phyloP scores from a whole-genome alignment of 1,284 basidiomycete genomes.

The Cryptococcus deneoformans region DNA sequence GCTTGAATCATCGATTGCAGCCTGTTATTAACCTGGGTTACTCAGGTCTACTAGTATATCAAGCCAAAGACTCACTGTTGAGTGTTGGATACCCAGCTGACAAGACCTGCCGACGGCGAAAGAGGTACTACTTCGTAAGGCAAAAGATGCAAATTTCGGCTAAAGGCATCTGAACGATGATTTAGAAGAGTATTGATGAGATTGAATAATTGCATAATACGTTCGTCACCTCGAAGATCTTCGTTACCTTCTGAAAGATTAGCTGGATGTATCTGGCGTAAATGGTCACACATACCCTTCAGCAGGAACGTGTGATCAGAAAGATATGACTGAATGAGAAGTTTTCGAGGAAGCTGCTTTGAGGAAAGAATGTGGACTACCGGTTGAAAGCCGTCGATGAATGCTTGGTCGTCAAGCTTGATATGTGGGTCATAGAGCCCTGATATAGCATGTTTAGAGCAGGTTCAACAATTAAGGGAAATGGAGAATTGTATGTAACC shows the following conservation, averaged over 20 bases:
- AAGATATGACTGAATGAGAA: conserved; percentile 32
- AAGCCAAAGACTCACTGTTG: conserved; percentile 26
- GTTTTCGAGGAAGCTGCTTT: conserved; percentile 38
- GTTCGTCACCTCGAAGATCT: conserved; percentile 40
- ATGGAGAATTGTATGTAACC: not conserved
- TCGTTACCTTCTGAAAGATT: conserved; percentile 26
- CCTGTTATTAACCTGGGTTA: conserved; percentile 11
- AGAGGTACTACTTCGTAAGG: conserved; percentile 43
- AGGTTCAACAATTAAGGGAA: not conserved
- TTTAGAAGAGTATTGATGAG: conserved; percentile 43
- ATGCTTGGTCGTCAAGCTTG: conserved; percentile 38
- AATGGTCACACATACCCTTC: conserved; percentile 27
- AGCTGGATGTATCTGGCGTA: not conserved
- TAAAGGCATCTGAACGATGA: conserved; percentile 39
- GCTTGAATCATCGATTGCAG: conserved; percentile 35
- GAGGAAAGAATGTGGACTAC: conserved; percentile 37
- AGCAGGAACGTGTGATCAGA: conserved; percentile 39
- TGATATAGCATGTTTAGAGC: conserved; percentile 19
- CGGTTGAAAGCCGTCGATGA: conserved; percentile 37
- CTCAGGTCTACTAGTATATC: not conserved
- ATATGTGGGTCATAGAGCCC: conserved; percentile 30
- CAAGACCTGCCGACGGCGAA: conserved; percentile 34
- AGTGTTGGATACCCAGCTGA: conserved; percentile 44
- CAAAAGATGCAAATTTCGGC: conserved; percentile 37
- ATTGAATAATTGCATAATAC: conserved; percentile 48